Percentiles rank a stretch among this genome's conserved stretches.
phyloP scores from a whole-genome alignment of 2,329 filamentous ascomycete species.

The Stenocarpella maydis region DNA sequence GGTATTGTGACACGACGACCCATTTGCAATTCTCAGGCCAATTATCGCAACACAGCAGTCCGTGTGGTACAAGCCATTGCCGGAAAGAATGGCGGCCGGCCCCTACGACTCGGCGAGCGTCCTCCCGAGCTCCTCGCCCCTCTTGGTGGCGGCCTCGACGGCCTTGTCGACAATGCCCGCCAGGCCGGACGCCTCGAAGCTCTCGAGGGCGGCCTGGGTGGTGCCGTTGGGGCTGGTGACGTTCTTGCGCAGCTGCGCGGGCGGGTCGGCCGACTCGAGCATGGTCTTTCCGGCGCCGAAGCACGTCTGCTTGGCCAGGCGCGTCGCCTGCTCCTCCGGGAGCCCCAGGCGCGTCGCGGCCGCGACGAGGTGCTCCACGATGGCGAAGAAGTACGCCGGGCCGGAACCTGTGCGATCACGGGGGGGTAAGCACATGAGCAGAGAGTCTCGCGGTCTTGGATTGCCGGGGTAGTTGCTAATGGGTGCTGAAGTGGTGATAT shows the following conservation, averaged over 20 bases:
- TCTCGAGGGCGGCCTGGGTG: constrained; percentile 57
- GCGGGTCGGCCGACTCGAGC: constrained; percentile 54
- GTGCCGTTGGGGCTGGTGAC: constrained; percentile 63
- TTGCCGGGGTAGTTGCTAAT: too few species aligned
- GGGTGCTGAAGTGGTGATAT: too few species aligned
- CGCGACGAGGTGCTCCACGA: constrained; percentile 59
- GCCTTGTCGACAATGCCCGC: constrained; percentile 54
- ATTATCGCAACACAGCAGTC: not conserved
- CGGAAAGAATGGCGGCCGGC: too few species aligned
- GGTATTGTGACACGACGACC: not conserved
- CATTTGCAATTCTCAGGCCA: not conserved
- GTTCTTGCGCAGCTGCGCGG: constrained; percentile 57
- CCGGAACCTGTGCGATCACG: constrained; percentile 50
- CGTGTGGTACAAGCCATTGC: not conserved
- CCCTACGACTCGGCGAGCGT: constrained; percentile 23
- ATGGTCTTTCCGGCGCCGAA: constrained; percentile 61
- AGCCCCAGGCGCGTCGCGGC: constrained; percentile 55
- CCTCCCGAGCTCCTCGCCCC: constrained; percentile 53
- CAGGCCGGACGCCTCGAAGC: constrained; percentile 55
- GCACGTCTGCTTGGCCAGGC: constrained; percentile 59
- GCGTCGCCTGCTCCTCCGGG: constrained; percentile 56
- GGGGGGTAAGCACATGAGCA: not conserved
- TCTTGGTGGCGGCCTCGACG: constrained; percentile 54
- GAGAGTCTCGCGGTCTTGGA: not conserved
- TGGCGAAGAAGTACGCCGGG: constrained; percentile 61